Evolutionary conservation across 139 green algal species (phyloP).

Genomic region (Zygnema circumcarinatum): DNA sequence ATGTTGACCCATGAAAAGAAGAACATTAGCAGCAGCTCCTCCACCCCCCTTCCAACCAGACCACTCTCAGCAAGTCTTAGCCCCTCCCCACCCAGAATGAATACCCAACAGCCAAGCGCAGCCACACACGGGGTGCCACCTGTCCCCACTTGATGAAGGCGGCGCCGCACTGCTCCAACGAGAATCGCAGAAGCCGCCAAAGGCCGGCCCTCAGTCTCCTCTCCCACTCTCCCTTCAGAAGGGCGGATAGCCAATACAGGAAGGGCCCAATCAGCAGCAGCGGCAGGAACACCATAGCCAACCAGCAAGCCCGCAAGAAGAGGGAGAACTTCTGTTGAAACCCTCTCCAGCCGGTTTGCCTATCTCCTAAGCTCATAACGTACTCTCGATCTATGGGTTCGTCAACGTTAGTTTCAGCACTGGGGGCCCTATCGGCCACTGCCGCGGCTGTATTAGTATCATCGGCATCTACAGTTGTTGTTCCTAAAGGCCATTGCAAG

Average conservation of each 20-base stretch:
- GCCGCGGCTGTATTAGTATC: not conserved
- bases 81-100: too few species aligned
- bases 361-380: not conserved
- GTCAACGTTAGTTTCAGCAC: too few species aligned
- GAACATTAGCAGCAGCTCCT: too few species aligned
- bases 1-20: too few species aligned
- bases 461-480: not conserved
- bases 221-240: not conserved
- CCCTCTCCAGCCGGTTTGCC: not conserved
- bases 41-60: too few species aligned
- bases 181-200: slow-evolving; percentile 37
- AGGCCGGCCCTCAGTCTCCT: not conserved
- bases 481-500: not conserved
- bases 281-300: slow-evolving; percentile 37
- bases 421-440: too few species aligned
- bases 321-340: slow-evolving; percentile 22
- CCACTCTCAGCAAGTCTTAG: too few species aligned
- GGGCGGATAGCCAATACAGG: slow-evolving; percentile 39
- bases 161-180: slow-evolving; percentile 32
- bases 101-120: too few species aligned
- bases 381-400: not conserved
- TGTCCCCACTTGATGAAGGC: slow-evolving; percentile 54
- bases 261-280: slow-evolving; percentile 33
- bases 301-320: slow-evolving; percentile 31
- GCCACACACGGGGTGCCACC: too few species aligned